A percentile compares a stretch with the other conserved stretches of the same genome.
Conservation (phyloP, 2,329 filamentous ascomycete genomes). For the Ophiostoma ips region DNA sequence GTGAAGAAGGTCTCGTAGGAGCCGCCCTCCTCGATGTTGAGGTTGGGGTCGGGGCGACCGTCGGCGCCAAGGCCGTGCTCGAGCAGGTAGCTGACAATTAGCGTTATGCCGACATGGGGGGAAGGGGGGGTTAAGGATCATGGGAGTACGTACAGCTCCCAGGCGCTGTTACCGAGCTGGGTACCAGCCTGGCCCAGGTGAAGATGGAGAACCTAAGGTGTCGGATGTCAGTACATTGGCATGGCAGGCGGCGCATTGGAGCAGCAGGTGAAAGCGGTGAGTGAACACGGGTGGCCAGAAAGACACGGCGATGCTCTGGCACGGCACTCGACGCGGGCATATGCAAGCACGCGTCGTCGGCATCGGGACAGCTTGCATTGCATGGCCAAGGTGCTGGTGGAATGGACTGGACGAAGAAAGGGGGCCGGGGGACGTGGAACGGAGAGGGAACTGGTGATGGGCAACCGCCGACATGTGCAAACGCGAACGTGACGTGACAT, state of each 20-base stretch:
- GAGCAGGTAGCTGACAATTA: conserved; percentile 46
- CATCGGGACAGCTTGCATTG: no score
- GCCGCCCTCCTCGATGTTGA: conserved; percentile 42
- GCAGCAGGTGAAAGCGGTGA: no score
- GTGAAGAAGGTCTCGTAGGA: conserved; percentile 63
- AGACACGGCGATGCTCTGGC: no score
- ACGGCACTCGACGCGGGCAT: no score
- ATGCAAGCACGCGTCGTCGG: no score
- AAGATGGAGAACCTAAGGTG: conserved; percentile 46
- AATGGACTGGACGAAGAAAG: no score
- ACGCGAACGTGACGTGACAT: no score
- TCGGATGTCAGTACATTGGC: neutral
- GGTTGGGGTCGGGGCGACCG: conserved; percentile 48
- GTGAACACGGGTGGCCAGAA: neutral
- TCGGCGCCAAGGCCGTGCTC: conserved; percentile 56
- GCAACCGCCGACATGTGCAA: no score
- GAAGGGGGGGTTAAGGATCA: conserved; percentile 11
- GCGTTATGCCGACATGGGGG: conserved; percentile 8
- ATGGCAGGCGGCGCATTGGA: neutral
- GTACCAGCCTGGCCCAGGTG: conserved; percentile 56
- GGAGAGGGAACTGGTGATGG: no score
- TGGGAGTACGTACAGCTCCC: conserved; percentile 49
- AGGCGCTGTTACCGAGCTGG: conserved; percentile 62
- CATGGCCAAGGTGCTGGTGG: no score
- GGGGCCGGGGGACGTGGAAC: no score